phyloP scores from a whole-genome alignment of 2,329 filamentous ascomycete species.

The Fusarium anthophilum region DNA sequence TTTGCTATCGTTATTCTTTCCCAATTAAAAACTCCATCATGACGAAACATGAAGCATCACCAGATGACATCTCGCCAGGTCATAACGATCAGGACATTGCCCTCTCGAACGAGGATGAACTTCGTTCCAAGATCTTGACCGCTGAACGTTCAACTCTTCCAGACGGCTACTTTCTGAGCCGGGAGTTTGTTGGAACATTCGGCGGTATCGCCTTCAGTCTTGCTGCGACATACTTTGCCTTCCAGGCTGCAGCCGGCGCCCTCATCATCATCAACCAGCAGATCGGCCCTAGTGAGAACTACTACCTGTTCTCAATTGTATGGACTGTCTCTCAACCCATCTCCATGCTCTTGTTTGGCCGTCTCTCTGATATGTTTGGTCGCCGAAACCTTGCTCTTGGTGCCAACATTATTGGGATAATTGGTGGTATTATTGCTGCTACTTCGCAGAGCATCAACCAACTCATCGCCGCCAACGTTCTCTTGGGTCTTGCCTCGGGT shows the following conservation, averaged over 20 bases:
- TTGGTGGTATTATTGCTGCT: neutral
- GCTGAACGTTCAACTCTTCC: neutral
- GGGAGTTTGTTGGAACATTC: neutral
- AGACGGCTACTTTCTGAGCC: neutral
- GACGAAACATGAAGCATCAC: neutral
- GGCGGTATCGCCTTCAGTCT: neutral
- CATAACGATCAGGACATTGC: neutral
- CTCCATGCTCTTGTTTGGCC: neutral
- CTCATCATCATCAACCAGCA: neutral
- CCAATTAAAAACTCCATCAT: neutral
- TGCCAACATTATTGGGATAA: neutral
- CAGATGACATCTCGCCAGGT: neutral
- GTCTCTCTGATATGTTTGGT: neutral
- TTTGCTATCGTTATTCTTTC: no score
- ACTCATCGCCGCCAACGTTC: neutral
- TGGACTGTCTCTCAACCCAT: neutral
- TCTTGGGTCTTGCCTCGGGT: neutral
- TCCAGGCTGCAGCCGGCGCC: neutral
- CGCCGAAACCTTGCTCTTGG: neutral
- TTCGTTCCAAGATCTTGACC: neutral
- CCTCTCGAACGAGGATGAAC: neutral
- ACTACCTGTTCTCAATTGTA: neutral
- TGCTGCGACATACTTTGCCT: neutral
- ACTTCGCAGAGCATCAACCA: neutral
- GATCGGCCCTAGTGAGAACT: neutral